Conservation (phyloP, 1,284 basidiomycete species). For the Boletus semigastroideus region DNA sequence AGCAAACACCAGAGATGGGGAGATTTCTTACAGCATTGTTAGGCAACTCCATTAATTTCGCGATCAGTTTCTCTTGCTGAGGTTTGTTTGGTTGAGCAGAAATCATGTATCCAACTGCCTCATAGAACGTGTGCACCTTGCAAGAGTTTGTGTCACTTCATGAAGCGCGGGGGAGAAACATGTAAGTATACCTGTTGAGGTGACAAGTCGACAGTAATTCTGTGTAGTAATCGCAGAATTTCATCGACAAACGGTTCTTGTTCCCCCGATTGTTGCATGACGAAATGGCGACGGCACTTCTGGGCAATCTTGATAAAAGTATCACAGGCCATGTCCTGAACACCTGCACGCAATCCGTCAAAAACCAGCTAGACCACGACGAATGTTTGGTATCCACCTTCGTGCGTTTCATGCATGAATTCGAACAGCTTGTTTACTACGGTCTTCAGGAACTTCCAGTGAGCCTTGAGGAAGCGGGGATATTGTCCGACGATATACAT, state of each 20-base stretch:
- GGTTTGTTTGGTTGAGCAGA: slow-evolving; percentile 98
- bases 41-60: slow-evolving; percentile 95
- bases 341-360: slow-evolving; percentile 54
- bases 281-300: slow-evolving; percentile 97
- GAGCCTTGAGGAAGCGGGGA: slow-evolving; percentile 98
- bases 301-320: slow-evolving; percentile 99
- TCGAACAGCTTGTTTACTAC: slow-evolving; percentile 99
- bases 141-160: slow-evolving; percentile 10
- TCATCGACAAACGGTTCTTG: slow-evolving; percentile 98
- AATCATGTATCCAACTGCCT: slow-evolving; percentile 99
- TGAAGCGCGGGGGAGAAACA: background rate
- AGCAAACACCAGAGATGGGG: background rate
- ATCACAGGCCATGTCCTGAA: slow-evolving; percentile 99
- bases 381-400: slow-evolving; percentile 54
- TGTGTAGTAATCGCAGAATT: slow-evolving; percentile 88
- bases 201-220: slow-evolving; percentile 94
- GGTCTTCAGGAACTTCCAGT: slow-evolving; percentile 99
- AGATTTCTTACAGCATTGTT: slow-evolving; percentile 82
- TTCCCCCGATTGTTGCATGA: slow-evolving; percentile 98
- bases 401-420: slow-evolving; percentile 99
- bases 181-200: slow-evolving; percentile 75
- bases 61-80: slow-evolving; percentile 93
- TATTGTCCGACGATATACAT: slow-evolving; percentile 99
- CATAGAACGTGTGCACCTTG: slow-evolving; percentile 94
- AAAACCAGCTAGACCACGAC: slow-evolving; percentile 6